Evolutionary conservation across 2,329 filamentous ascomycete species (phyloP), one percentile per base, ranked within the genome.

Genomic region (Cordyceps militaris): DNA sequence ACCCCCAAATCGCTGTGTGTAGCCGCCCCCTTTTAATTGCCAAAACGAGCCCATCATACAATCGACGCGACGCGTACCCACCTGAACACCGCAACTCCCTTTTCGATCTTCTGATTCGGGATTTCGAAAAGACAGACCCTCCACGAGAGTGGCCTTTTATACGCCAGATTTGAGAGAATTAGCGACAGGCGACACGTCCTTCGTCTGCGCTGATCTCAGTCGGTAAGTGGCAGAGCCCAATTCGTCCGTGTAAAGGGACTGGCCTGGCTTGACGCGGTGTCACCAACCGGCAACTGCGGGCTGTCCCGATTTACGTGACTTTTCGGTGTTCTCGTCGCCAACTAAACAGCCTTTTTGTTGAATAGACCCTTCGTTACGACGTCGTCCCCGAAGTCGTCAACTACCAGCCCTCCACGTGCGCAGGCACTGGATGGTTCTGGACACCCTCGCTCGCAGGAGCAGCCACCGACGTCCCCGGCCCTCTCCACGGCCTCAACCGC

Each of bases 141-240:
- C 10, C 50, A 60, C 57, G 49, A 56, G 56, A 63, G 56, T 56
- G 59, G 60, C 62, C 53, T 63, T 59, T n/a, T n/a, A 64, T 63
- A 67, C 65, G 62, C 62, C 66, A 64, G 60, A 60, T 21, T 50
- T 21, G 21, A 65, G 79, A 82, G 79, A 76, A 71, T 78, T 79
- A 80, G 81, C 74, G 75, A 79, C 80, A 81, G 82, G 77, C 81
- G 81, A 82, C 71, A 69, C 65, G 61, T 69, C 63, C 65, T 69
- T 82, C 80, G 82, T 84, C 81, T 84, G 81, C 78, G 73, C 80
- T 84, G 81, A 79, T 83, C 81, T 81, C 78, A 66, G 68, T 69
- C 74, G 76, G 79, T 81, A 69, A 78, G 77, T 26, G 32, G 34
- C 43, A 48, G 36, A 49, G 34, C n/a, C 23, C 46, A n/a, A 10